Conservation (phyloP, 441 rosid species). For the Erodium moschatum region DNA sequence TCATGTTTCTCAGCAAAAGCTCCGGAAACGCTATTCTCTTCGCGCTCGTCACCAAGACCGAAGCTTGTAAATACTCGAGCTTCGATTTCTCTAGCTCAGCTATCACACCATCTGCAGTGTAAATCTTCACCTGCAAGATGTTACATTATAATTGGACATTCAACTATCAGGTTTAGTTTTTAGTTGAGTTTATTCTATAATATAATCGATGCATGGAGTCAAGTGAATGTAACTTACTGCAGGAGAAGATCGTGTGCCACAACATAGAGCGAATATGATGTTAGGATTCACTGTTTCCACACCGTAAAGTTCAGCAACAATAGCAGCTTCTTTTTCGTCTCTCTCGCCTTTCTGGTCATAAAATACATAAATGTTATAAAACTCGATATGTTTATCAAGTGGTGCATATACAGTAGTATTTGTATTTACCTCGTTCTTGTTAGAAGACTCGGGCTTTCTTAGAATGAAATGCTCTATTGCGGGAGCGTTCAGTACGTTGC, state of each 20-base stretch:
- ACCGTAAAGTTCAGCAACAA: constrained; percentile 60
- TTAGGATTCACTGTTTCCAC: constrained; percentile 56
- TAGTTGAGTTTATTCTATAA: too few species aligned
- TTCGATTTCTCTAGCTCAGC: constrained; percentile 69
- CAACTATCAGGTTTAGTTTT: too few species aligned
- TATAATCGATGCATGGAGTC: neutral
- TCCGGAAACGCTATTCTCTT: constrained; percentile 65
- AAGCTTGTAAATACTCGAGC: constrained; percentile 79
- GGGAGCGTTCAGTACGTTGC: constrained; percentile 65
- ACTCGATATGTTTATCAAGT: too few species aligned
- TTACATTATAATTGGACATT: too few species aligned
- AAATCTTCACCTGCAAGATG: constrained; percentile 78
- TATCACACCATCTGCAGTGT: constrained; percentile 66
- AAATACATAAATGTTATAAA: neutral
- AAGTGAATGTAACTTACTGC: constrained; percentile 47
- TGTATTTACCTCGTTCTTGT: constrained; percentile 35
- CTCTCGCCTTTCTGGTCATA: constrained; percentile 26
- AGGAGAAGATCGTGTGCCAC: constrained; percentile 88
- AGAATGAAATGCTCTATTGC: constrained; percentile 72
- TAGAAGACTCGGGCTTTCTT: constrained; percentile 45
- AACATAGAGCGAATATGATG: constrained; percentile 69
- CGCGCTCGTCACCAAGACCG: constrained; percentile 51
- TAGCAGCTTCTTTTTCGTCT: constrained; percentile 46
- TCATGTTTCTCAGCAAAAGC: constrained; percentile 48
- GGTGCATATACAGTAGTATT: neutral